A percentile compares a stretch with the other conserved stretches of the same genome.
Evolutionary conservation across 2,329 filamentous ascomycete genomes (phyloP).

Genomic region (Cercospora sesami): DNA sequence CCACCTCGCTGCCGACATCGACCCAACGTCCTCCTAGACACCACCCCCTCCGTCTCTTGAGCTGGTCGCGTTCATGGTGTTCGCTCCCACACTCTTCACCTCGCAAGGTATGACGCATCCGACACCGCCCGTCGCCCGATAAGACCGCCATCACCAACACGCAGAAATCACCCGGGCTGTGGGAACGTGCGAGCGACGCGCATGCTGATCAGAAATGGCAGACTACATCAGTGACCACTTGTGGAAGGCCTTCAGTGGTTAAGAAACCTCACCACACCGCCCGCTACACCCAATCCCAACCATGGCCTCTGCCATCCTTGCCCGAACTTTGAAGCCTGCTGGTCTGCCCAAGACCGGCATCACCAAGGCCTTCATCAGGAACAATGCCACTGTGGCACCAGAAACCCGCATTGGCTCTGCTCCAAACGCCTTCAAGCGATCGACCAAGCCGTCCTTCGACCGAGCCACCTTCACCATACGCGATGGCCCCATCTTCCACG

Average conservation of each 20-base stretch:
- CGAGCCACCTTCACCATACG: conserved; percentile 91
- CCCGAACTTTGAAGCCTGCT: conserved; percentile 56
- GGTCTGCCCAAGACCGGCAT: conserved; percentile 41
- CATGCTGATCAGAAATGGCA: conserved; percentile 7
- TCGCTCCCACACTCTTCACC: conserved; percentile 54
- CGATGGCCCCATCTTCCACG: conserved; percentile 94
- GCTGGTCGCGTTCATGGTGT: conserved; percentile 43
- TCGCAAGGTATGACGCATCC: conserved; percentile 50
- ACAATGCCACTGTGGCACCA: conserved; percentile 65
- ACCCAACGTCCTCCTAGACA: neutral
- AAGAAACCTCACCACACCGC: conserved; percentile 39
- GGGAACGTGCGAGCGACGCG: neutral
- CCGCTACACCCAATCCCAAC: conserved; percentile 28
- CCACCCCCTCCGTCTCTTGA: neutral
- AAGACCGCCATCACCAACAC: neutral
- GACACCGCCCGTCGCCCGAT: neutral
- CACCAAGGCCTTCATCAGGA: conserved; percentile 50
- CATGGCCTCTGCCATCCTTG: conserved; percentile 53
- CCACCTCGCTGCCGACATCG: neutral
- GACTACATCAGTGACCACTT: conserved; percentile 70
- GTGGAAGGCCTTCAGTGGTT: conserved; percentile 67
- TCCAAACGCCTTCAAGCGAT: conserved; percentile 51
- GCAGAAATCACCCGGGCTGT: neutral
- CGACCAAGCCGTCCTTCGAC: conserved; percentile 67
- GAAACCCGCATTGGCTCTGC: conserved; percentile 71